A percentile compares a stretch with the other conserved stretches of the same genome.
Evolutionary conservation across 345 rosid species (phyloP).

Genomic region (Salix brachista): DNA sequence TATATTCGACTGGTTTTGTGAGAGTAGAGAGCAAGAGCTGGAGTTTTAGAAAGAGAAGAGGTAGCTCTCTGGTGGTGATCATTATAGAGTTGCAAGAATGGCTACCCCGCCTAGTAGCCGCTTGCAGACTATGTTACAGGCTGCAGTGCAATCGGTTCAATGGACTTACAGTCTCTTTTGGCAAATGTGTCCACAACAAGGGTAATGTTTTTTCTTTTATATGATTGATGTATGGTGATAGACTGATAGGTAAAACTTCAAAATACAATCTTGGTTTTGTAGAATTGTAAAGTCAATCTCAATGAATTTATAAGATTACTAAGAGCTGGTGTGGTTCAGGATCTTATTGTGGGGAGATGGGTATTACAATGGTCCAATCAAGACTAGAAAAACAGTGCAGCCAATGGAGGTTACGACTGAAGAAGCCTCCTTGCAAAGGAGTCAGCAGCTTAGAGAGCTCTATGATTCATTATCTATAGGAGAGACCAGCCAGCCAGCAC

Average conservation of each 20-base stretch:
- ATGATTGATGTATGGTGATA: background rate
- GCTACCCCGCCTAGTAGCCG: constrained; percentile 51
- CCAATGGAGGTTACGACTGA: constrained; percentile 86
- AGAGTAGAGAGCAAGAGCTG: background rate
- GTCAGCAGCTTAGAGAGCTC: constrained; percentile 92
- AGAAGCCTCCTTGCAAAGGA: constrained; percentile 85
- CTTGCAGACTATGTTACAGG: constrained; percentile 67
- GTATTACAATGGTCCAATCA: constrained; percentile 93
- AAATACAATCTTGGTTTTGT: background rate
- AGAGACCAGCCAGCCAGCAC: constrained; percentile 62
- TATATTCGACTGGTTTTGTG: background rate
- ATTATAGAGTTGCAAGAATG: constrained; percentile 21
- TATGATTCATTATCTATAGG: constrained; percentile 77
- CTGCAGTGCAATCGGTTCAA: constrained; percentile 80
- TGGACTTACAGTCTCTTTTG: constrained; percentile 97
- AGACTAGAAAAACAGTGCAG: constrained; percentile 93
- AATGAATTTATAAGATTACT: background rate
- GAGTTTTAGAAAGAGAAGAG: background rate
- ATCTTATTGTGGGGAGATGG: constrained; percentile 86
- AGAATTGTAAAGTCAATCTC: background rate
- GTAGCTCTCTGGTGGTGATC: background rate
- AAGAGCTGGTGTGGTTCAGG: constrained; percentile 27
- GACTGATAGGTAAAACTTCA: background rate
- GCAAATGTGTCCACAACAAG: constrained; percentile 91
- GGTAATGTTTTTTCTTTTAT: constrained; percentile 36